Base-by-base conservation (phyloP, 2,329 filamentous ascomycete species). In the Xylaria polymorpha region DNA sequence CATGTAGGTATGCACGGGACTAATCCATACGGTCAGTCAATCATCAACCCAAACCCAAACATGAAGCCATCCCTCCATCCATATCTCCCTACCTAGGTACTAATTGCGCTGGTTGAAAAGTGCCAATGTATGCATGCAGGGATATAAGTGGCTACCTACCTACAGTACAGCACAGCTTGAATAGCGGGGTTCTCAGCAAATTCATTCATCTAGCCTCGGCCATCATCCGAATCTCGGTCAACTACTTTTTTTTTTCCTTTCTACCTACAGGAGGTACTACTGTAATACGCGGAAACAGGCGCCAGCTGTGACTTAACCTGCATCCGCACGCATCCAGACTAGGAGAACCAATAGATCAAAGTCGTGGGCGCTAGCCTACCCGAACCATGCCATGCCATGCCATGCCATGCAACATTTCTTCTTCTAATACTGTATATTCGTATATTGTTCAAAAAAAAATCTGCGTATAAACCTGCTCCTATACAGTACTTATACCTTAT, bases 301-400 rank as follows among this genome's bases (percentile, higher is more conserved):
- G 25, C 39, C 48, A 51, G 53, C 59, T 51, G 35, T 62, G 20
- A 55, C 39, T 29, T 29, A 20, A 58, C 50, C 37, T 67, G 64
- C 64, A 66, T 50, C 50, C 18, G 41, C 46, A 12, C 57, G 20
- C 22, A 29, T 4, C 25, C n/a, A 48, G 14, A 20, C 25, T 5
- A 25, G 44, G 32, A 68, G 55, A 32, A 35, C 61, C 61, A 66
- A 66, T 66, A 39, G 46, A 55, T 50, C 51, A 10, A 32, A 35
- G 29, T 53, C 50, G 50, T 53, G 50, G 48, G 50, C 25, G 50
- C 50, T 12, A 53, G 50, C 7, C 25, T 32, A 6, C 22, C 46
- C n/a, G 4, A 48, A 48, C 20, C 44, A 29, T 29, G 25, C 25
- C 25, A 4, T 25, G 10, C 20, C 44, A 29, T 29, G 25, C 25